These are phyloP conservation scores for Bocquillonia castaneifolia DNA, from an alignment of 441 rosid species.

Conservation along the genomic window DNA sequence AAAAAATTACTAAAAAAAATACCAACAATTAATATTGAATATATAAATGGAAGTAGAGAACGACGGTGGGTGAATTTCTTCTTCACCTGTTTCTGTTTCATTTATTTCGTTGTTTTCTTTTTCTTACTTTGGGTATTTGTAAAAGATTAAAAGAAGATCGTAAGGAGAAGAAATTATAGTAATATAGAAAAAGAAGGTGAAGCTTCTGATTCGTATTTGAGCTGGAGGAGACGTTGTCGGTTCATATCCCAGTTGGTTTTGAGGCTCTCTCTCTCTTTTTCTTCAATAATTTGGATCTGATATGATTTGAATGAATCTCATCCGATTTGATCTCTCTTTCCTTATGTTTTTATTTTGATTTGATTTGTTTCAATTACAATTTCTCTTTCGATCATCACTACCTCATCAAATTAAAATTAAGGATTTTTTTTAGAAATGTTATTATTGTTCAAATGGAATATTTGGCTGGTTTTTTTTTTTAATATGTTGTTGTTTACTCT, in stretches of 20 bases:
- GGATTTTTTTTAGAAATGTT: background rate
- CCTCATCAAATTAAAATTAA: background rate
- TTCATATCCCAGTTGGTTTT: constrained; percentile 67
- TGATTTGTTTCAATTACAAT: too few relatives aligned
- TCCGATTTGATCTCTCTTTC: constrained; percentile 21
- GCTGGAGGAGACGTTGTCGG: constrained; percentile 80
- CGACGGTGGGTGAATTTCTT: too few relatives aligned
- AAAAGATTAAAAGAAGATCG: background rate
- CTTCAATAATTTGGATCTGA: background rate
- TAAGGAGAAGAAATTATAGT: background rate
- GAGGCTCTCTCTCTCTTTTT: constrained; percentile 35
- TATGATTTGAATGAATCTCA: constrained; percentile 10
- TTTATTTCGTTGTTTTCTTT: background rate
- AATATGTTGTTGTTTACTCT: too few relatives aligned
- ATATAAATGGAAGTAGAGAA: too few relatives aligned
- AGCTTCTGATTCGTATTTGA: constrained; percentile 68
- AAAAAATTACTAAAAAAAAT: too few relatives aligned
- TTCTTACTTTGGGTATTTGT: background rate
- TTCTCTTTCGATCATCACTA: background rate
- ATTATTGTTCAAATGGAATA: too few relatives aligned
- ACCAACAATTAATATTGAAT: too few relatives aligned
- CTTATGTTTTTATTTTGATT: background rate
- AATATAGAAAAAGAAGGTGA: too few relatives aligned
- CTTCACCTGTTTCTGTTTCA: background rate
- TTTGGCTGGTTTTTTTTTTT: too few relatives aligned